These are phyloP conservation scores for Suillus plorans DNA, from an alignment of 768 basidiomycete species.

Conservation along the genomic window DNA sequence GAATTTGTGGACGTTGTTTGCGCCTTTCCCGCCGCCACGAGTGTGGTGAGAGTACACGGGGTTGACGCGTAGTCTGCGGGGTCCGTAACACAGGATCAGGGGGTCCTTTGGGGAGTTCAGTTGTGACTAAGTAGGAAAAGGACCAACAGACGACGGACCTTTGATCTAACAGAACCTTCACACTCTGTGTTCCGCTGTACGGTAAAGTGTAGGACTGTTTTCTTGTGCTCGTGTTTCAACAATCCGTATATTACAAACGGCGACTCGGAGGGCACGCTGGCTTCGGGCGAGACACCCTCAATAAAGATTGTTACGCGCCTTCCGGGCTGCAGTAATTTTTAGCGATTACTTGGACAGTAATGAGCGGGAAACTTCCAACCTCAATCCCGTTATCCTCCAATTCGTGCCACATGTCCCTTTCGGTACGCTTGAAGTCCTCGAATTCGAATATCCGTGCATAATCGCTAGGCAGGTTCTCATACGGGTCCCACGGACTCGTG, in stretches of 20 bases:
- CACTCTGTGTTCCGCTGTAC: conserved; percentile 97
- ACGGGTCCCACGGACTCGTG: conserved; percentile 97
- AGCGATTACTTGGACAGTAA: neutral
- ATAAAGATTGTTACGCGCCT: conserved; percentile 76
- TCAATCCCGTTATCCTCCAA: conserved; percentile 71
- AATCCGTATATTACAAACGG: conserved; percentile 78
- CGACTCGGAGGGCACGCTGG: conserved; percentile 31
- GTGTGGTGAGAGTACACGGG: conserved; percentile 94
- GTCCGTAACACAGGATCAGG: conserved; percentile 84
- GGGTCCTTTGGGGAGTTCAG: conserved; percentile 60
- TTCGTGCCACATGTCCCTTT: conserved; percentile 63
- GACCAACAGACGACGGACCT: conserved; percentile 45
- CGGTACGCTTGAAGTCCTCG: conserved; percentile 89
- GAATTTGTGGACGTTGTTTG: conserved; percentile 97
- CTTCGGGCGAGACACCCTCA: conserved; percentile 70
- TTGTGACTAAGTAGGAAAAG: neutral
- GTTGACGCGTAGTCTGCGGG: conserved; percentile 78
- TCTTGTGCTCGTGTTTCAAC: conserved; percentile 94
- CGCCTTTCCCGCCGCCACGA: conserved; percentile 84
- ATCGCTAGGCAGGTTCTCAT: conserved; percentile 91
- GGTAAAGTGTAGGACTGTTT: conserved; percentile 87
- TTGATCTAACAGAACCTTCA: conserved; percentile 82
- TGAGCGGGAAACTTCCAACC: conserved; percentile 42
- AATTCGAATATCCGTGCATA: conserved; percentile 97
- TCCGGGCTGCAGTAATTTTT: conserved; percentile 57